Evolutionary conservation across 257 asterid species (phyloP).

Genomic region (Avicennia marina): DNA sequence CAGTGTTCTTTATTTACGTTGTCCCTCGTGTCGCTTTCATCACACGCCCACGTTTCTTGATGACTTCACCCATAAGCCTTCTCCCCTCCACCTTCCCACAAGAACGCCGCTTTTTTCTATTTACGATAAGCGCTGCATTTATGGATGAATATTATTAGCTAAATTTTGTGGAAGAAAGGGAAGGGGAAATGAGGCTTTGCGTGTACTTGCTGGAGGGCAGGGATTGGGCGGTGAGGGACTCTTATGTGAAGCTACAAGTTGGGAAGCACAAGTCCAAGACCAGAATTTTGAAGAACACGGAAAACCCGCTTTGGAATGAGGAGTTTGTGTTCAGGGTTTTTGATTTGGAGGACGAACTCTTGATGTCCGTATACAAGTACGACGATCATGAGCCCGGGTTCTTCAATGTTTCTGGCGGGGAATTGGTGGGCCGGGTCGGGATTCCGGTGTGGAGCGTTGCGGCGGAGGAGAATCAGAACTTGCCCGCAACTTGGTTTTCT

Average conservation of each 20-base stretch:
- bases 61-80: constrained; percentile 31
- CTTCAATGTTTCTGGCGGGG: constrained; percentile 40
- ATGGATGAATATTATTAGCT: too few species aligned
- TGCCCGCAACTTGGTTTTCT: constrained; percentile 87
- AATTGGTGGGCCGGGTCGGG: constrained; percentile 60
- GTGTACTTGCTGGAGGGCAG: constrained; percentile 70
- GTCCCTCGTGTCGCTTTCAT: constrained; percentile 49
- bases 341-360: constrained; percentile 63
- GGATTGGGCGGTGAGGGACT: constrained; percentile 53
- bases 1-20: background rate
- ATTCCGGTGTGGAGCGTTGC: constrained; percentile 64
- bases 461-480: constrained; percentile 53
- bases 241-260: constrained; percentile 58
- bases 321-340: constrained; percentile 70
- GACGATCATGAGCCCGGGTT: constrained; percentile 48
- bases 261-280: constrained; percentile 71
- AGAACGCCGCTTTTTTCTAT: constrained; percentile 9
- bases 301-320: constrained; percentile 74
- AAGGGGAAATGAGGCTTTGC: constrained; percentile 47
- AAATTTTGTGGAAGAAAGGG: too few species aligned
- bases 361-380: constrained; percentile 46
- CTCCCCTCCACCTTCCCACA: constrained; percentile 16
- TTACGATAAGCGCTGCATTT: constrained; percentile 10
- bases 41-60: constrained; percentile 49
- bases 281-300: constrained; percentile 42